Base-by-base conservation (phyloP, 495 filamentous ascomycete genomes). In the Polyplosphaeria fusca region DNA sequence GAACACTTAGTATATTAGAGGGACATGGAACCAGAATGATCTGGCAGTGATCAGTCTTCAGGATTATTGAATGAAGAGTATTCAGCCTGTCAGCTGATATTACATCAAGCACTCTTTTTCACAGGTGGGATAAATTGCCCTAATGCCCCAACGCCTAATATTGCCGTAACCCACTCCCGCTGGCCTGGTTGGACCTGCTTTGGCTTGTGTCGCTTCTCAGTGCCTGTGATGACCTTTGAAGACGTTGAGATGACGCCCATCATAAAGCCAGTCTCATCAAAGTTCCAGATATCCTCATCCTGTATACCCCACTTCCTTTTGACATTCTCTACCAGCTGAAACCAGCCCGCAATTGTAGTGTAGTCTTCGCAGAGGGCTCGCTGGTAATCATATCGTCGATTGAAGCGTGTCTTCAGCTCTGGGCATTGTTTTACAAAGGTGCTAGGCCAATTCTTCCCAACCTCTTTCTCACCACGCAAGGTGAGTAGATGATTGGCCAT, bases 231-330 rank as follows among this genome's bases (percentile, higher is more conserved):
- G 20, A 47, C 45, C 2, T n/a, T n/a, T n/a, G 32, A 9, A 11
- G 27, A 19, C 2, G 23, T 7, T 7, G 23, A 5, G 16, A 47
- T 47, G 14, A n/a, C 32, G 45, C 45, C 45, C 24, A 47, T 47
- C 18, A 30, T 47, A 47, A 27, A 30, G 45, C 45, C 18, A 30
- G n/a, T n/a, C n/a, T n/a, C n/a, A n/a, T n/a, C n/a, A n/a, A n/a
- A n/a, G n/a, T n/a, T n/a, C n/a, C n/a, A 75, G 39, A 72, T 68
- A 66, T 76, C 70, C 14, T 70, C 61, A n/a, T 70, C 57, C 5
- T 27, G 20, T 39, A 78, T 73, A 12, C 65, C 61, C 49, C 75
- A 71, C 55, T 75, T 65, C 12, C 45, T 52, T 14, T 57, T 64
- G 40, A 57, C 68, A 27, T 70, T 62, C 53, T 48, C 22, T 45